phyloP scores from a whole-genome alignment of 2,329 filamentous ascomycete genomes.

The Pseudohalonectria lignicola region DNA sequence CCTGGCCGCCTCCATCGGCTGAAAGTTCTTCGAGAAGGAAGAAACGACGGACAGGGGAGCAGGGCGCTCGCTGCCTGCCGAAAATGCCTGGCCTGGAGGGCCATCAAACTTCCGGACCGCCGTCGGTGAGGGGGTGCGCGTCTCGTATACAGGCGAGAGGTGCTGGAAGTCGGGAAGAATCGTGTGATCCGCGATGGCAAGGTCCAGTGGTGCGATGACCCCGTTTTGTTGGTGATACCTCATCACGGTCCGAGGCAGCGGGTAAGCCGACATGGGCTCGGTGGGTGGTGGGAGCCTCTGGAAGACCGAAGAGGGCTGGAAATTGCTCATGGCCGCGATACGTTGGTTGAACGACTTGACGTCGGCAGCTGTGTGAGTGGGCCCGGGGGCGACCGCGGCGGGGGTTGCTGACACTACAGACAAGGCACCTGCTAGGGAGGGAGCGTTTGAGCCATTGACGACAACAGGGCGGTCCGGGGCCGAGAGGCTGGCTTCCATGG shows the following conservation, averaged over 20 bases:
- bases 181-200: conserved; percentile 35
- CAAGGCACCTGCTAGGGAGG: no score
- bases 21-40: not conserved
- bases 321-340: conserved; percentile 13
- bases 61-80: not conserved
- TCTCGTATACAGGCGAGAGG: conserved; percentile 66
- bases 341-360: conserved; percentile 19
- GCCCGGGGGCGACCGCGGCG: no score
- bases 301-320: conserved; percentile 9
- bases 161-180: conserved; percentile 34
- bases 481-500: not conserved
- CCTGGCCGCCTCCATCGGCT: not conserved
- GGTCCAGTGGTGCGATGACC: conserved; percentile 41
- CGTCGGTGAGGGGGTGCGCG: conserved; percentile 59
- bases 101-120: conserved; percentile 38
- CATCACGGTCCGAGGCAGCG: conserved; percentile 13
- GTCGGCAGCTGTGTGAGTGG: not conserved
- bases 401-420: no score
- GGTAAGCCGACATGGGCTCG: not conserved
- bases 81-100: conserved; percentile 4
- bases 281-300: no score
- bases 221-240: conserved; percentile 35
- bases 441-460: conserved; percentile 32
- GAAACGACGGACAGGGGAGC: not conserved
- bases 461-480: conserved; percentile 35